A percentile compares a stretch with the other conserved stretches of the same genome.
These are phyloP conservation scores for Cryptococcus wingfieldii DNA, from an alignment of 1,284 basidiomycete genomes.

Conservation along the genomic window DNA sequence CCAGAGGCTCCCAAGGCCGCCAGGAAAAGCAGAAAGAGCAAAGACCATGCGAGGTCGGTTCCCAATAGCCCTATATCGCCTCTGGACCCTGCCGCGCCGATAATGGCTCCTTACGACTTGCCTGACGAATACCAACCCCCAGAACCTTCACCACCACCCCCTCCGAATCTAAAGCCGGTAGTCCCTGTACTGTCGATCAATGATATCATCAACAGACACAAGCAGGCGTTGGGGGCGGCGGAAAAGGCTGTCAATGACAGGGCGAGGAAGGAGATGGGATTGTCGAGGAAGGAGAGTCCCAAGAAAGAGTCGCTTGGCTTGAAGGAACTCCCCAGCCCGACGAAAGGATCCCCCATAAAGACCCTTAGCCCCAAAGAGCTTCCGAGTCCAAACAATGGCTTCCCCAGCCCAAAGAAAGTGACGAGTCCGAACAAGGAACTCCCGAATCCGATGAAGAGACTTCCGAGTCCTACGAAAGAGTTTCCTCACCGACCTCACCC, in stretches of 20 bases:
- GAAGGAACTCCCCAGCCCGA: no score
- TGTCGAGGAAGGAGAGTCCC: not conserved
- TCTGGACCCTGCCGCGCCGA: not conserved
- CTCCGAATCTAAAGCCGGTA: not conserved
- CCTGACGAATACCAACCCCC: not conserved
- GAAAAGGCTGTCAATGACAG: slow-evolving; percentile 22
- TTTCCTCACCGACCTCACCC: no score
- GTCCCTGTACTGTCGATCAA: slow-evolving; percentile 39
- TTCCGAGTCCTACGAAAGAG: no score
- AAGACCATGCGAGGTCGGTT: not conserved
- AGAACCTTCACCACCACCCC: not conserved
- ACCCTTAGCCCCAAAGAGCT: no score
- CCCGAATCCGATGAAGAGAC: no score
- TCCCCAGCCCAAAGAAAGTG: no score
- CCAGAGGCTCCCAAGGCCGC: not conserved
- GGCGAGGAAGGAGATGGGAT: slow-evolving; percentile 25
- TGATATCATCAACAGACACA: slow-evolving; percentile 50
- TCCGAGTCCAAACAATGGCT: no score
- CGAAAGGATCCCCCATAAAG: no score
- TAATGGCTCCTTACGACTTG: not conserved
- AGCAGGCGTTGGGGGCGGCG: slow-evolving; percentile 25
- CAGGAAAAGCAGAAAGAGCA: not conserved
- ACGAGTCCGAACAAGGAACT: no score
- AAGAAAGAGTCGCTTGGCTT: not conserved
- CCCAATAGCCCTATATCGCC: not conserved